Evolutionary conservation across 2,329 filamentous ascomycete genomes (phyloP).

Genomic region (Monilinia fructigena): DNA sequence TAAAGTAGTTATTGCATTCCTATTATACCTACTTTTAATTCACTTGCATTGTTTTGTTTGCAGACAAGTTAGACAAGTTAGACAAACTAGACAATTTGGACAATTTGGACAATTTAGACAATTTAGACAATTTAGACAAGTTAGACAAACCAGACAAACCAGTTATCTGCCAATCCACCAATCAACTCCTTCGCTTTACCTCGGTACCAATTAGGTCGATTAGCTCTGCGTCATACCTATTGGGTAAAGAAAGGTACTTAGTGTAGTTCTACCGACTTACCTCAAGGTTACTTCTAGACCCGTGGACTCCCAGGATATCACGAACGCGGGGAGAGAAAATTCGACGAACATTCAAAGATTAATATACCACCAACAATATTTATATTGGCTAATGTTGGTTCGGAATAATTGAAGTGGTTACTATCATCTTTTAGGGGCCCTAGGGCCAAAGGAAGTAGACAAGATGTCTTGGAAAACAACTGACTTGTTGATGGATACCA

Average conservation of each 20-base stretch:
- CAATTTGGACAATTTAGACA: neutral
- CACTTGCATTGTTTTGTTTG: constrained; percentile 6
- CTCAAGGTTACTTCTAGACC: neutral
- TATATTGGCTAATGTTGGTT: constrained; percentile 22
- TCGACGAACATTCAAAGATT: constrained; percentile 12
- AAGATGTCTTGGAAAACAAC: constrained; percentile 93
- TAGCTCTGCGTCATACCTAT: constrained; percentile 21
- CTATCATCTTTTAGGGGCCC: constrained; percentile 33
- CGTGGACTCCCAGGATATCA: constrained; percentile 3
- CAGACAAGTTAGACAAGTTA: constrained; percentile 1
- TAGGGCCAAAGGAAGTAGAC: constrained; percentile 36
- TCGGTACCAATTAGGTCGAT: constrained; percentile 13
- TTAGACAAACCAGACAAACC: no score
- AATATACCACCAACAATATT: constrained; percentile 19
- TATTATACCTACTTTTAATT: neutral
- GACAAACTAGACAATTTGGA: no score
- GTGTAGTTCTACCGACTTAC: no score
- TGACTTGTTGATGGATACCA: constrained; percentile 90
- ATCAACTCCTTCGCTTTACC: constrained; percentile 17
- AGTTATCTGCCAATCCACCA: neutral
- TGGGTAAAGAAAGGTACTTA: neutral
- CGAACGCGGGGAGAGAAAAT: constrained; percentile 22
- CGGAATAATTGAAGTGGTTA: constrained; percentile 28
- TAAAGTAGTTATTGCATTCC: neutral
- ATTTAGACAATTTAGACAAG: neutral